Percentiles rank a stretch among this genome's conserved stretches.
Conservation (phyloP, 2,329 filamentous ascomycete genomes). For the Thelonectria blattea region DNA sequence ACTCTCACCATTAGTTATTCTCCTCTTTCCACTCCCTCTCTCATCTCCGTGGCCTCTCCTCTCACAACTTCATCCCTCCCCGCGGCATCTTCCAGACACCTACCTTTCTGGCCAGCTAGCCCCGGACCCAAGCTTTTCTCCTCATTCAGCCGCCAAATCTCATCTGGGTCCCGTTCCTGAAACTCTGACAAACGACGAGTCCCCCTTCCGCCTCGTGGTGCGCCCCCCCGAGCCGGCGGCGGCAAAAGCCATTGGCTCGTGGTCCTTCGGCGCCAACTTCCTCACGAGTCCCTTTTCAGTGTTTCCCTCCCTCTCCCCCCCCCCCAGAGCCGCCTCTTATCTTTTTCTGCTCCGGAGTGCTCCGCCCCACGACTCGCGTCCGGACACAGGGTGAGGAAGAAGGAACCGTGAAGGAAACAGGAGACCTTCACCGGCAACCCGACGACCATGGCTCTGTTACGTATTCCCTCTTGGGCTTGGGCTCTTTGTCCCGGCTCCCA, state of each 20-base stretch:
- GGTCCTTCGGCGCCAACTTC: background rate
- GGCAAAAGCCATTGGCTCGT: slow-evolving; percentile 27
- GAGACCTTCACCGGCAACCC: background rate
- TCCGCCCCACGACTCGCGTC: background rate
- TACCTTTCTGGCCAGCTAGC: background rate
- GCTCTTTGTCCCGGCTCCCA: background rate
- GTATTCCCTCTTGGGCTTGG: background rate
- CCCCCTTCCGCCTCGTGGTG: slow-evolving; percentile 25
- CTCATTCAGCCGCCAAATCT: slow-evolving; percentile 3
- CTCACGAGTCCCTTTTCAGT: background rate
- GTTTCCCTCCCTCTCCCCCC: slow-evolving; percentile 6
- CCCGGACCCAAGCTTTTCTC: slow-evolving; percentile 11
- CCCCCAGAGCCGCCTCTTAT: slow-evolving; percentile 1
- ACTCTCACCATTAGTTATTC: background rate
- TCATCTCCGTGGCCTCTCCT: background rate
- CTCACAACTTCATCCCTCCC: background rate
- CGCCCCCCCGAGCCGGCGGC: background rate
- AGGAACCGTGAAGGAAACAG: background rate
- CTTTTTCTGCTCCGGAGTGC: background rate
- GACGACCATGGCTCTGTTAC: background rate
- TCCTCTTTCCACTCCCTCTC: background rate
- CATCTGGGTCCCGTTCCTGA: slow-evolving; percentile 20
- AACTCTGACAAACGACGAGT: slow-evolving; percentile 21
- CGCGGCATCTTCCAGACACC: background rate
- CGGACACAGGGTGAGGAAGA: no score